Conservation (phyloP, 2,329 filamentous ascomycete species). For the Neospermospora avenae region DNA sequence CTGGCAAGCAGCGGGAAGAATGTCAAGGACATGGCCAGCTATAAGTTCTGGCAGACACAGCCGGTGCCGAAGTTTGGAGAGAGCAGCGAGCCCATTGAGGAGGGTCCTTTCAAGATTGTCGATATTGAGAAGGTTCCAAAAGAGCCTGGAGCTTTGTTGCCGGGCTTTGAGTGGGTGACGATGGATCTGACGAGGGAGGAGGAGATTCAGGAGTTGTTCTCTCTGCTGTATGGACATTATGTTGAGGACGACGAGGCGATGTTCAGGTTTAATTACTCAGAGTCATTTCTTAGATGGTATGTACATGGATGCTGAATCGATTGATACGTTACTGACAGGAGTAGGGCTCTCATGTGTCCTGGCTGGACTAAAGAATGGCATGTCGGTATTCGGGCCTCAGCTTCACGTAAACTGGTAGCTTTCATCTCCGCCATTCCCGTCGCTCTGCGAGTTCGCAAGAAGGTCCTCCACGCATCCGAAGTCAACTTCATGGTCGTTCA, state of each 20-base stretch:
- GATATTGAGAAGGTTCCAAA: conserved; percentile 75
- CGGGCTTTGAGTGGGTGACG: conserved; percentile 91
- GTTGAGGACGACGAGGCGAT: conserved; percentile 96
- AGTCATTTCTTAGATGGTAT: conserved; percentile 84
- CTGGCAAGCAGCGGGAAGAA: conserved; percentile 79
- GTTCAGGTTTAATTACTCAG: conserved; percentile 96
- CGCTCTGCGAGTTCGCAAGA: conserved; percentile 73
- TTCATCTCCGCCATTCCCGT: conserved; percentile 95
- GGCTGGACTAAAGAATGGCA: conserved; percentile 96
- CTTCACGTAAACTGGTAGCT: conserved; percentile 83
- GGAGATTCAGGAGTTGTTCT: conserved; percentile 85
- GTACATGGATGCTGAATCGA: conserved; percentile 25
- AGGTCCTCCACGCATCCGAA: conserved; percentile 74
- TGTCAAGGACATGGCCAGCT: conserved; percentile 91
- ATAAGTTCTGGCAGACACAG: conserved; percentile 99
- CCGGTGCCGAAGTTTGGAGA: conserved; percentile 83
- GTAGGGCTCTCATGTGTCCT: conserved; percentile 86
- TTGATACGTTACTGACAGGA: conserved; percentile 21
- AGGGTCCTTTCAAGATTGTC: conserved; percentile 82
- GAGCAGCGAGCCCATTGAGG: conserved; percentile 53
- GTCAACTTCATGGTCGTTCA: conserved; percentile 99
- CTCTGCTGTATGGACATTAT: conserved; percentile 88
- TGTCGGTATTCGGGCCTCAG: conserved; percentile 81
- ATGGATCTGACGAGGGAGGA: conserved; percentile 78
- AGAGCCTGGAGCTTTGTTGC: conserved; percentile 69